Conservation (phyloP, 2,329 filamentous ascomycete species). For the Hysterium pulicare region DNA sequence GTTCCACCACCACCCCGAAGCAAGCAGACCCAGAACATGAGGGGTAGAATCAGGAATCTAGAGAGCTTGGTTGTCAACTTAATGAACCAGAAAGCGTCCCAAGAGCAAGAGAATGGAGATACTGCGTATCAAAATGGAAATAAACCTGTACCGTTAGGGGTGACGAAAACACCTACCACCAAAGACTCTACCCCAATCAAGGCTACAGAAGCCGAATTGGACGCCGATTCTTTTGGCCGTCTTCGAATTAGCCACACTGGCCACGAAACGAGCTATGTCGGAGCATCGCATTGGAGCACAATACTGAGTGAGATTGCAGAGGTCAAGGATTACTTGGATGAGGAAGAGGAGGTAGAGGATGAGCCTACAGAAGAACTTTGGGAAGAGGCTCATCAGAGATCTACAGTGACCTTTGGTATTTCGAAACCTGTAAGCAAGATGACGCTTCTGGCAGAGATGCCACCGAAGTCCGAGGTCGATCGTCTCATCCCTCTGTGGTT, state of each 20-base stretch:
- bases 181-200: not conserved
- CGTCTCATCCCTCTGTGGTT: conserved; percentile 23
- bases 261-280: conserved; percentile 19
- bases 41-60: conserved; percentile 24
- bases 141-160: not conserved
- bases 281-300: conserved; percentile 23
- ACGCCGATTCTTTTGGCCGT: conserved; percentile 16
- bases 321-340: conserved; percentile 22
- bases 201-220: conserved; percentile 4
- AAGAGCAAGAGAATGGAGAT: conserved; percentile 12
- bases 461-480: conserved; percentile 23
- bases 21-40: conserved; percentile 28
- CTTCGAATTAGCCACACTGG: conserved; percentile 16
- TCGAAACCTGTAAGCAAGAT: conserved; percentile 17
- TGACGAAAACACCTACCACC: not conserved
- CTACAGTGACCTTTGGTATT: conserved; percentile 20
- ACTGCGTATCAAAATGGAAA: too few relatives aligned
- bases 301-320: conserved; percentile 27
- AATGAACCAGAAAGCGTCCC: conserved; percentile 24
- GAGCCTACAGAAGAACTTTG: conserved; percentile 15
- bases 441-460: conserved; percentile 20
- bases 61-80: conserved; percentile 26
- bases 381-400: conserved; percentile 14
- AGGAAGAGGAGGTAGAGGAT: conserved; percentile 13
- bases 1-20: conserved; percentile 20